Percentiles rank a stretch among this genome's conserved stretches.
These are phyloP conservation scores for Cyberlindnera mrakii DNA, from an alignment of 805 yeast genomes.

Conservation along the genomic window DNA sequence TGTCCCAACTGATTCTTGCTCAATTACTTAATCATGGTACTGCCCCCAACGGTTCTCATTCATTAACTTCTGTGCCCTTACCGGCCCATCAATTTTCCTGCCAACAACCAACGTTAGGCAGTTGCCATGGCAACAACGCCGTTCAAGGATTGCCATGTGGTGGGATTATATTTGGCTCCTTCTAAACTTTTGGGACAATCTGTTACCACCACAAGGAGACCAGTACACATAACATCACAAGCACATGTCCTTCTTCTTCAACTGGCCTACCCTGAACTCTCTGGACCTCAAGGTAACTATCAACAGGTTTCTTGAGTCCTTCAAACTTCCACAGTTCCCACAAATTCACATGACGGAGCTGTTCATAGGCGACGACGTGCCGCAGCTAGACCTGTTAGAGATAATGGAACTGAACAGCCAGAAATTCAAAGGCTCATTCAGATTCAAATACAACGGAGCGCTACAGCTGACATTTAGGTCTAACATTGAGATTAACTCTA, in stretches of 20 bases:
- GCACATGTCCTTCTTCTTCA: constrained; percentile 20
- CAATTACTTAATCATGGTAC: no score
- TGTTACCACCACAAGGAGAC: no score
- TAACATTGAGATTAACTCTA: constrained; percentile 20
- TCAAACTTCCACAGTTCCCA: constrained; percentile 16
- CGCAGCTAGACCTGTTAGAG: constrained; percentile 18
- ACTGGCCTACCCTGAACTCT: constrained; percentile 17
- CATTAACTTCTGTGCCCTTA: no score
- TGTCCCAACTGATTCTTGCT: no score
- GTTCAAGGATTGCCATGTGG: no score
- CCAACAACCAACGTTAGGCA: no score
- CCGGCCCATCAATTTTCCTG: no score
- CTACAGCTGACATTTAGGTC: constrained; percentile 15
- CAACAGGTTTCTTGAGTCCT: constrained; percentile 17
- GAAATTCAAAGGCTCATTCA: constrained; percentile 20
- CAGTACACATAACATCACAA: no score
- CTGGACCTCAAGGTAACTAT: constrained; percentile 18
- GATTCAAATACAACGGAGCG: constrained; percentile 20
- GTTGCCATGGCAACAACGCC: no score
- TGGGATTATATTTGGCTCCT: no score
- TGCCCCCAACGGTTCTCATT: no score
- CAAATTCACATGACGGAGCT: constrained; percentile 13
- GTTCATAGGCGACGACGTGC: constrained; percentile 12
- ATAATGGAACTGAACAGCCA: constrained; percentile 15
- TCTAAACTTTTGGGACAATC: no score